Evolutionary conservation across 306 rosid genomes (phyloP), one percentile per base, ranked within the genome.

Genomic region (Canavalia ensiformis): DNA sequence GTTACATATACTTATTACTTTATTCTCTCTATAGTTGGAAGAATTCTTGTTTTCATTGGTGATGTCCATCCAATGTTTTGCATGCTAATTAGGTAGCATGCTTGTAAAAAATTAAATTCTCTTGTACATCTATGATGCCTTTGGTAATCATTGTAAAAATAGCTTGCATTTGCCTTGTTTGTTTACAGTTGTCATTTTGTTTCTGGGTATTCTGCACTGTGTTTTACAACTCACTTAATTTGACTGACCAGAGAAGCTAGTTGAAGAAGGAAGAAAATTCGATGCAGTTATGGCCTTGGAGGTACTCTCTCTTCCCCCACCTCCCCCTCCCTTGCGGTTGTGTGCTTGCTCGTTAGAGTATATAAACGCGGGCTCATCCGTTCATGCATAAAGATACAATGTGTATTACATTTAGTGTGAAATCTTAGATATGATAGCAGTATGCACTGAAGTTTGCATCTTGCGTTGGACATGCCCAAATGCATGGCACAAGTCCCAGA

Each of bases 251-350:
- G 99, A 95, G 86, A 92, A 87, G 76, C 85, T 95, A 50, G 99
- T 91, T 13, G 97, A 92, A 84, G 94, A 91, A 87, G 91, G 89
- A 56, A 91, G 85, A 62, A 82, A 75, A 80, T 95, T 93, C 68
- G 99, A 95, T 78, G 98, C 94, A 9, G 97, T 93, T 77, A 84
- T 93, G 87, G 82, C 99, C 67, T 80, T 89, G 80, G 99, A 95
- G 97, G 97, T 95, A 84, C 85, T 62, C 10, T 69, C 7, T 59
- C 44, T 47, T 13, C 28, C 11, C 8, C 33, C 25, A 18, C 57
- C 13, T 12, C 9, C 35, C 25, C n/a, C n/a, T 7, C 13, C 37
- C 81, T 4, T 37, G 41, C 51, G 31, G 44, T 29, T 44, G 44
- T 62, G 51, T 33, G 70, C 67, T 46, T 44, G 33, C 33, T 30